Evolutionary conservation across 73 alveolate genomes (phyloP).

Genomic region (Durusdinium trenchii): DNA sequence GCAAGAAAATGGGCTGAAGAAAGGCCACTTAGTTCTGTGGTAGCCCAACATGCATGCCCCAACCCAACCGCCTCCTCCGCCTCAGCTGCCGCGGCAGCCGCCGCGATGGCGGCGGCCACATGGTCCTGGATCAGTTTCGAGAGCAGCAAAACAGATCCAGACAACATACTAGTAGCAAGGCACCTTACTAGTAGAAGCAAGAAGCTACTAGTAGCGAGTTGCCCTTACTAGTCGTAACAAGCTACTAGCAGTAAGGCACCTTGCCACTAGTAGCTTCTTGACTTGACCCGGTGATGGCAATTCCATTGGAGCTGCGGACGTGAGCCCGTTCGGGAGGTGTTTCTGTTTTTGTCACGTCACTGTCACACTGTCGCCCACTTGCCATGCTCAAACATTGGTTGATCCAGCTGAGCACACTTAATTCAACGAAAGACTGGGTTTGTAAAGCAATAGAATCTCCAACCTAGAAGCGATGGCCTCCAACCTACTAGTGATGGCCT

Average conservation of each 20-base stretch:
- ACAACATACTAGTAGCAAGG: neutral
- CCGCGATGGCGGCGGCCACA: constrained; percentile 6
- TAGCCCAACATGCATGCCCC: neutral
- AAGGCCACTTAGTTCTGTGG: neutral
- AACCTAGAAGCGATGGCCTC: no score
- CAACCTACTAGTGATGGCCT: no score
- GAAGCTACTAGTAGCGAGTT: neutral
- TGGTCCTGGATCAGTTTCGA: neutral
- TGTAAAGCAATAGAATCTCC: no score
- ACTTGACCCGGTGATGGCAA: neutral
- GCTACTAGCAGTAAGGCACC: neutral
- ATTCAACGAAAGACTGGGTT: no score
- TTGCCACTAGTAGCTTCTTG: neutral
- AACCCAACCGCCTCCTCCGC: neutral
- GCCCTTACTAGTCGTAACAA: neutral
- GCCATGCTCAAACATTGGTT: no score
- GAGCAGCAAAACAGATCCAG: neutral
- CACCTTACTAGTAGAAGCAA: neutral
- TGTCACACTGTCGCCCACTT: no score
- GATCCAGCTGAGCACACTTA: no score
- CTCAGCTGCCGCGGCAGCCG: neutral
- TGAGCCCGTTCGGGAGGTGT: no score
- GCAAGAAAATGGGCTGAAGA: neutral
- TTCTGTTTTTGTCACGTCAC: no score
- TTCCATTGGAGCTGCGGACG: no score